These are phyloP conservation scores for Protomyces inouyei DNA, from an alignment of 1,139 yeast species.

Conservation along the genomic window DNA sequence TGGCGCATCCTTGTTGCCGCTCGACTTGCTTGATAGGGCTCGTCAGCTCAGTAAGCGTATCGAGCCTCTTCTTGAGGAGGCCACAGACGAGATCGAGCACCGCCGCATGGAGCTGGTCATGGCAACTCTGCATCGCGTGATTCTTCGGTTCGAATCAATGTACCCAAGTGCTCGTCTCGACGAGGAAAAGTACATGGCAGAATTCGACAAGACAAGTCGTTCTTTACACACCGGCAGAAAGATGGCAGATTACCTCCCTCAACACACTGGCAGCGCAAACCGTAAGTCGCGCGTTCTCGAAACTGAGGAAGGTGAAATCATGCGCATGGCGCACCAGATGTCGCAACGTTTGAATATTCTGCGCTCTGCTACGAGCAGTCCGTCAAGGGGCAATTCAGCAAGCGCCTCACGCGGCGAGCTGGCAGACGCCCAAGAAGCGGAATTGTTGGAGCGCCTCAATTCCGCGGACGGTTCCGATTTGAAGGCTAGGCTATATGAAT, in stretches of 20 bases:
- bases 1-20: conserved; percentile 4
- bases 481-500: conserved; percentile 8
- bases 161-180: conserved; percentile 1
- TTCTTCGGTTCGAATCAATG: conserved; percentile 10
- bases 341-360: conserved; percentile 9
- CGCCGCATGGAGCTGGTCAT: conserved; percentile 10
- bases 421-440: conserved; percentile 8
- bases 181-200: neutral
- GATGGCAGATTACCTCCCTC: conserved; percentile 4
- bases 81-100: conserved; percentile 4
- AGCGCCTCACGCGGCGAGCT: conserved; percentile 16
- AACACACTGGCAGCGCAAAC: neutral
- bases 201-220: neutral
- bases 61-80: conserved; percentile 15
- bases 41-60: conserved; percentile 15
- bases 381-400: conserved; percentile 10
- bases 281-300: conserved; percentile 14
- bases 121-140: conserved; percentile 16
- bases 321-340: conserved; percentile 19
- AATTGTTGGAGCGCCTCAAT: conserved; percentile 11
- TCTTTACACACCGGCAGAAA: conserved; percentile 14
- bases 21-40: conserved; percentile 16
- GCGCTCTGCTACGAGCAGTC: conserved; percentile 12
- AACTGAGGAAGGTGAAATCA: conserved; percentile 22
- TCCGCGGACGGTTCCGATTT: conserved; percentile 18